A percentile compares a stretch with the other conserved stretches of the same genome.
Conservation (phyloP, 2,329 filamentous ascomycete genomes). For the Microsporum ferrugineum region DNA sequence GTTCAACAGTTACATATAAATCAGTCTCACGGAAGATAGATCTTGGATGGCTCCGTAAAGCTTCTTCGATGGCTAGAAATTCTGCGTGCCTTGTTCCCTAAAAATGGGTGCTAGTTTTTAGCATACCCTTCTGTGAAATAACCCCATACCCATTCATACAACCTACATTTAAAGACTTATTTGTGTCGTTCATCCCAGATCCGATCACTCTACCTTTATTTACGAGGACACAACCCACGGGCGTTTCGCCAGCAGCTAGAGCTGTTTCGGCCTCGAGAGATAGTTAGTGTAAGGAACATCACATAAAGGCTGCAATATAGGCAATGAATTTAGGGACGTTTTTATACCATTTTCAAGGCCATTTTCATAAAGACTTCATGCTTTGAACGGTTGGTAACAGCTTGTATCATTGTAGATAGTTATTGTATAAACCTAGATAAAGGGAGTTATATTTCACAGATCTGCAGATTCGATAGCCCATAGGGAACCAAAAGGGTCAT, state of each 20-base stretch:
- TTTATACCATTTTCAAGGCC: constrained; percentile 67
- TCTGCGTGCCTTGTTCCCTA: constrained; percentile 90
- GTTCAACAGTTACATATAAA: constrained; percentile 95
- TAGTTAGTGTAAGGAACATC: background rate
- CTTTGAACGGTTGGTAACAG: constrained; percentile 4
- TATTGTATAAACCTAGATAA: too few relatives aligned
- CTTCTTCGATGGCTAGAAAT: constrained; percentile 69
- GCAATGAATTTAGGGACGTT: background rate
- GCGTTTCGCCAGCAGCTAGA: constrained; percentile 77
- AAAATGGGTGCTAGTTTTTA: background rate
- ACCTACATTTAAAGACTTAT: constrained; percentile 60
- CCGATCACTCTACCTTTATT: constrained; percentile 68
- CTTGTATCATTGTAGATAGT: background rate
- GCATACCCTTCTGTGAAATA: background rate
- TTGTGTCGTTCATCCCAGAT: constrained; percentile 93
- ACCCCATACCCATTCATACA: background rate
- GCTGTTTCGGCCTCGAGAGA: constrained; percentile 64
- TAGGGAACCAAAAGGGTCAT: too few relatives aligned
- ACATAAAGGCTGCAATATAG: background rate
- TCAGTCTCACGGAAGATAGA: constrained; percentile 60
- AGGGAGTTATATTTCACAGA: too few relatives aligned
- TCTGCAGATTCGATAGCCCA: too few relatives aligned
- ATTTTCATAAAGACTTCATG: constrained; percentile 66
- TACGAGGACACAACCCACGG: constrained; percentile 91
- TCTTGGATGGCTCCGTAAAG: constrained; percentile 53